Evolutionary conservation across 306 rosid genomes (phyloP), one percentile per base, ranked within the genome.

Genomic region (Delonix regia): DNA sequence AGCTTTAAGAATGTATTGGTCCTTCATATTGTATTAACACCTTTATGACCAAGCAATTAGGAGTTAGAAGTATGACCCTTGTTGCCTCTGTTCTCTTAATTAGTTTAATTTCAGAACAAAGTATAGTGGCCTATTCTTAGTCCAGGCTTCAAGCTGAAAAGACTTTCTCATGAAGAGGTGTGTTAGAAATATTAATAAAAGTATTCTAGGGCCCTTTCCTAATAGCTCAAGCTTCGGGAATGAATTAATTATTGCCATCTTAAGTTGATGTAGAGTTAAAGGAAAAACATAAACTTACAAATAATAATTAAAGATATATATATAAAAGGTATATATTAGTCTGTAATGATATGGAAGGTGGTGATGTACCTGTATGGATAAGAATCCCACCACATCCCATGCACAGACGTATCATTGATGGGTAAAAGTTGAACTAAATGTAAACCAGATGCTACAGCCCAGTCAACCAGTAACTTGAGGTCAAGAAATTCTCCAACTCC

Each of bases 401-500:
- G 84, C 36, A 95, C 99, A 22, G 99, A 95, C 39, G 99, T 95
- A 80, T 95, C 99, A n/a, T 95, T 92, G 68, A 95, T 90, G 5
- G 98, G 99, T 83, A 95, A 85, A 74, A 95, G 98, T 83, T 95
- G 99, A 76, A 92, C 96, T 82, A 95, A 89, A 91, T 92, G 94
- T 81, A 91, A 91, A 68, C 99, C 99, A 77, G 97, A 89, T 81
- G 87, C 88, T 4, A 82, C 96, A 82, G 98, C 97, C 99, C 98
- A 95, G 76, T 92, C 94, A 79, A 93, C 97, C 56, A 92, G 89
- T 69, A 92, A 80, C 86, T 92, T 95, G 64, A 95, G 92, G 87
- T 92, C 99, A 81, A 92, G 94, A 85, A 95, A 92, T 96, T 95
- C 99, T 79, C 99, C 99, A 82, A 92, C 99, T 82, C 99, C 99